phyloP scores from a whole-genome alignment of 805 yeast species.

The Zygosaccharomyces bailii region DNA sequence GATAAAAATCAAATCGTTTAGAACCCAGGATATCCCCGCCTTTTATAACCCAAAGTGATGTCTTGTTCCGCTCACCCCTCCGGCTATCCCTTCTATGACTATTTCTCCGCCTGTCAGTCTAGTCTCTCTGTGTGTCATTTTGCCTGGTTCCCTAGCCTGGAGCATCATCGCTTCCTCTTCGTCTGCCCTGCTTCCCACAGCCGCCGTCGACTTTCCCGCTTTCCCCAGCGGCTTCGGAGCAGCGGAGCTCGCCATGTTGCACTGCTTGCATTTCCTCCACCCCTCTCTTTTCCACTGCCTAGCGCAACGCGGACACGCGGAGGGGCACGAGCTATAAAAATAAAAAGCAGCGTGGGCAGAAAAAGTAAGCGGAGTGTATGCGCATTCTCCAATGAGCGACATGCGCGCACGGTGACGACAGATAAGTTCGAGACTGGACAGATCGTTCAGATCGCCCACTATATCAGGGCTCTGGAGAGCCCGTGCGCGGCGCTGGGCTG shows the following conservation, averaged over 20 bases:
- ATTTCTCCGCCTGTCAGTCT: no score
- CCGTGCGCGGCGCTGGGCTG: background rate
- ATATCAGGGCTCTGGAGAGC: background rate
- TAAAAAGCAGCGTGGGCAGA: no score
- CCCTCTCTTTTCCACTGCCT: background rate
- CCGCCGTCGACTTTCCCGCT: background rate
- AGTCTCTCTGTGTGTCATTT: no score
- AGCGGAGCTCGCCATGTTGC: background rate
- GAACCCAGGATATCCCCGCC: background rate
- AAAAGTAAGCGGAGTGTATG: background rate
- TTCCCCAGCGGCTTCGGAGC: background rate
- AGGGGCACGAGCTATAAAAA: no score
- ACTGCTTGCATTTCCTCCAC: background rate
- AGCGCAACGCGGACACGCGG: background rate
- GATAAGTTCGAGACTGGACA: no score
- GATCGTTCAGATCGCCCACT: no score
- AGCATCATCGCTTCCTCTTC: no score
- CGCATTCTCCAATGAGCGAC: no score
- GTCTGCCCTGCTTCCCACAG: background rate
- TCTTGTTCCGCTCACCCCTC: background rate
- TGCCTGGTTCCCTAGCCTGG: no score
- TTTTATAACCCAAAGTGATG: background rate
- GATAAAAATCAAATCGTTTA: no score
- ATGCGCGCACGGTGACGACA: no score
- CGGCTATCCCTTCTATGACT: background rate